These are phyloP conservation scores for Lichtheimia ramosa DNA, from an alignment of 371 early-diverging fungal species.

Conservation along the genomic window DNA sequence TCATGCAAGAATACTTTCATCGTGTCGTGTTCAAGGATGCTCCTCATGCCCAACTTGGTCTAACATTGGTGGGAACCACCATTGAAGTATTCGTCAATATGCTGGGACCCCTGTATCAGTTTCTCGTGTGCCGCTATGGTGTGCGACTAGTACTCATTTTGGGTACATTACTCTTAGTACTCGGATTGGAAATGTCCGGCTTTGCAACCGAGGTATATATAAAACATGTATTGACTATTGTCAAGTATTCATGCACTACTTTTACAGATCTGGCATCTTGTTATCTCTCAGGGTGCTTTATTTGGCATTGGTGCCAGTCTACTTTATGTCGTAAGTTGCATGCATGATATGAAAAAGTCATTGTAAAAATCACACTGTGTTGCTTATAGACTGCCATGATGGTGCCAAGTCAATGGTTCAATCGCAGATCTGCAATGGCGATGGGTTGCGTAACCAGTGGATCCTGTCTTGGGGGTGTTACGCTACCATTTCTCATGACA, in stretches of 20 bases:
- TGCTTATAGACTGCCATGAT: slow-evolving; percentile 23
- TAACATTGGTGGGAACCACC: slow-evolving; percentile 38
- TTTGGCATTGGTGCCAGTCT: slow-evolving; percentile 67
- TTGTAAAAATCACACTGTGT: neutral
- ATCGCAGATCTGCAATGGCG: slow-evolving; percentile 62
- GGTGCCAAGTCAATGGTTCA: slow-evolving; percentile 72
- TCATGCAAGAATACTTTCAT: slow-evolving; percentile 30
- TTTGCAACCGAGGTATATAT: slow-evolving; percentile 25
- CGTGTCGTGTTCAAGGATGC: slow-evolving; percentile 17
- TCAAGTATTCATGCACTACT: neutral
- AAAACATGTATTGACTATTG: too few species aligned
- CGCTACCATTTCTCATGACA: slow-evolving; percentile 66
- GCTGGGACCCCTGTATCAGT: slow-evolving; percentile 29
- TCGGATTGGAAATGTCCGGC: slow-evolving; percentile 36
- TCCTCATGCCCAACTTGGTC: slow-evolving; percentile 15
- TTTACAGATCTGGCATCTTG: slow-evolving; percentile 62
- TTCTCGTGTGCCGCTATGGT: slow-evolving; percentile 19
- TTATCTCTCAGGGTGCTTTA: slow-evolving; percentile 68
- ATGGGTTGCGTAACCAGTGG: slow-evolving; percentile 77
- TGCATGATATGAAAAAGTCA: too few species aligned
- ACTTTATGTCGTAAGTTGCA: slow-evolving; percentile 18
- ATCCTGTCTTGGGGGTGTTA: slow-evolving; percentile 75
- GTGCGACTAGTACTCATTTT: slow-evolving; percentile 20
- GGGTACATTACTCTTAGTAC: slow-evolving; percentile 17
- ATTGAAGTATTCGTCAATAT: slow-evolving; percentile 23